Evolutionary conservation across 2,329 filamentous ascomycete species (phyloP), one percentile per base, ranked within the genome.

Genomic region (Talaromyces pinophilus): DNA sequence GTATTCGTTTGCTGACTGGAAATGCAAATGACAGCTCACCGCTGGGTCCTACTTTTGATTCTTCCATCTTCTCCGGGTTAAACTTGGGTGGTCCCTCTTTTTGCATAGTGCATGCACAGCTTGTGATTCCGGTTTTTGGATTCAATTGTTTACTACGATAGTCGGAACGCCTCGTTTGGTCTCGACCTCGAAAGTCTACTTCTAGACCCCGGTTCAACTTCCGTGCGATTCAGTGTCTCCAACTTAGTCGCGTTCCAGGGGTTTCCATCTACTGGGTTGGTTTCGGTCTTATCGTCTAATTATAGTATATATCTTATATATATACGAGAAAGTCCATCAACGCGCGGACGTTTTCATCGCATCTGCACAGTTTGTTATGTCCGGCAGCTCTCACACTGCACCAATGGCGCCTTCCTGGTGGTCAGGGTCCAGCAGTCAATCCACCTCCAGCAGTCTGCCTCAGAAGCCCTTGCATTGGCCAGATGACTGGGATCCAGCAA

Each of bases 1-100:
- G 33, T 35, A 40, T 40, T 59, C 25, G n/a, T 59, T 22, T 13
- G 10, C 50, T 46, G 52, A 46, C 54, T 42, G 50, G 59, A 50
- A 63, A 62, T 59, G 42, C 65, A 67, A 25, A 63, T 60, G 65
- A 63, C 65, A 54, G 65, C 65, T 62, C 61, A 55, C 28, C 44
- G 61, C 54, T 46, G 61, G 60, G 11, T 33, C 22, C 30, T 44
- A 33, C 22, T 63, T 33, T 38, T 59, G 38, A 52, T 59, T 38
- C 38, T 54, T 46, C 28, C 25, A 46, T 67, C 62, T 46, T 35
- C 44, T 40, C 61, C 65, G 15, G 65, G 61, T 63, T 67, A 48
- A 59, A 38, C 35, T 63, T 28, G 40, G 62, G 30, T 33, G 52
- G 52, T 42, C 60, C 50, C 7, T 25, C 19, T 5, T 30, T 19